Evolutionary conservation across 2,329 filamentous ascomycete genomes (phyloP).

Genomic region (Pseudogymnoascus sp.): DNA sequence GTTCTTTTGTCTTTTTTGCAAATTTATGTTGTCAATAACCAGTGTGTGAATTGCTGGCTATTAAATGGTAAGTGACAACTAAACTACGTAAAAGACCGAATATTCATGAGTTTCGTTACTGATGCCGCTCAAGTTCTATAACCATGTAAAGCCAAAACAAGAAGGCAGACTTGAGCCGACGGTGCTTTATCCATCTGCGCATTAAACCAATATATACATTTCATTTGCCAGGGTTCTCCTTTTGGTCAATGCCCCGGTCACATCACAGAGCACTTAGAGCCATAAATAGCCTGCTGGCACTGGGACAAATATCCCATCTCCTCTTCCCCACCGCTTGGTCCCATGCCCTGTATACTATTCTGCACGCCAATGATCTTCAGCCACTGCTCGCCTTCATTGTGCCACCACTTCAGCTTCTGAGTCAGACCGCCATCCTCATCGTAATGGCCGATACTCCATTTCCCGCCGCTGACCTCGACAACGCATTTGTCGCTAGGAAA

Average conservation of each 20-base stretch:
- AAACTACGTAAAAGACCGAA: neutral
- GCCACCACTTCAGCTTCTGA: conserved; percentile 87
- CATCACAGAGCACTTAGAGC: conserved; percentile 41
- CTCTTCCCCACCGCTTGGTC: conserved; percentile 48
- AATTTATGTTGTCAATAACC: neutral
- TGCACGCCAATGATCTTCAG: conserved; percentile 67
- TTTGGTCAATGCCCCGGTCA: conserved; percentile 22
- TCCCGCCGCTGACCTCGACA: conserved; percentile 73
- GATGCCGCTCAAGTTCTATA: neutral
- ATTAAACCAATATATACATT: neutral
- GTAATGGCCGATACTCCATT: conserved; percentile 75
- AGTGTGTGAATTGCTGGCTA: neutral
- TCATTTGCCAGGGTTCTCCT: neutral
- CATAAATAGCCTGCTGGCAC: conserved; percentile 33
- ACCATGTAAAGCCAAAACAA: neutral
- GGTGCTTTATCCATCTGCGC: neutral
- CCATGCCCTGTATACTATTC: conserved; percentile 40
- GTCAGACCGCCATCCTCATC: conserved; percentile 60
- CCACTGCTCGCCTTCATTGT: conserved; percentile 73
- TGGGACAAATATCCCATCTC: conserved; percentile 74
- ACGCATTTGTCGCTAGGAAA: conserved; percentile 68
- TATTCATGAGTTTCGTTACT: neutral
- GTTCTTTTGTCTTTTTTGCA: neutral
- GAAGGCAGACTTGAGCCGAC: neutral
- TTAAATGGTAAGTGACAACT: neutral